Base-by-base conservation (phyloP, 441 rosid genomes). In the Croton laevigatus region DNA sequence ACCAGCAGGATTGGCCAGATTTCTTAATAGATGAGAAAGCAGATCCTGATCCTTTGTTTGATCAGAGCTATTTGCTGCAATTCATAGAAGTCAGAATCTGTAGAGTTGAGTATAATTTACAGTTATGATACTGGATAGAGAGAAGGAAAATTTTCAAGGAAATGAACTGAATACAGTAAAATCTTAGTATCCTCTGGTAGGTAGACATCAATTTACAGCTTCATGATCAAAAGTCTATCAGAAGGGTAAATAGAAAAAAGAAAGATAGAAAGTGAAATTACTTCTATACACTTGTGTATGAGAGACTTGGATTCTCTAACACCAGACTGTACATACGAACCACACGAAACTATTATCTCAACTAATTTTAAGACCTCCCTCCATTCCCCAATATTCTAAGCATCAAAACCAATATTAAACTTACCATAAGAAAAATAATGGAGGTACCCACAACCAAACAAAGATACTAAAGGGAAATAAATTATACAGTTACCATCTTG, bases 11-110 rank as follows among this genome's bases (percentile, higher is more conserved):
- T 76, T 82, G 44, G 87, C 89, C 72, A 93, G 89, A 80, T 87
- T 86, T 81, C 85, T 86, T 32, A 93, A 77, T 71, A 89, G 82
- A 75, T 89, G 90, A 60, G 96, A 78, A 44, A 88, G 78, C 77
- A 91, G 55, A 78, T 88, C 94, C 75, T 84, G 93, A 86, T 89
- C 89, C 49, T 82, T 80, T 6, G 74, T 66, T 71, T 89, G 89
- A 55, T 83, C 85, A 62, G 91, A 83, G 67, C 80, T 77, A 76
- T 80, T 86, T 40, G 88, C 98, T 93, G 89, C 82, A 79, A 78
- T 53, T 36, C 13, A 82, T 8, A 64, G 57, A 60, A 73, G 71
- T 73, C 70, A 82, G 16, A 36, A 63, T 52, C 51, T 62, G 19
- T 23, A 58, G 53, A 61, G 75, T 71, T 53, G 72, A 72, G 52